These are phyloP conservation scores for Jacaranda mimosifolia DNA, from an alignment of 257 asterid species.

Conservation along the genomic window DNA sequence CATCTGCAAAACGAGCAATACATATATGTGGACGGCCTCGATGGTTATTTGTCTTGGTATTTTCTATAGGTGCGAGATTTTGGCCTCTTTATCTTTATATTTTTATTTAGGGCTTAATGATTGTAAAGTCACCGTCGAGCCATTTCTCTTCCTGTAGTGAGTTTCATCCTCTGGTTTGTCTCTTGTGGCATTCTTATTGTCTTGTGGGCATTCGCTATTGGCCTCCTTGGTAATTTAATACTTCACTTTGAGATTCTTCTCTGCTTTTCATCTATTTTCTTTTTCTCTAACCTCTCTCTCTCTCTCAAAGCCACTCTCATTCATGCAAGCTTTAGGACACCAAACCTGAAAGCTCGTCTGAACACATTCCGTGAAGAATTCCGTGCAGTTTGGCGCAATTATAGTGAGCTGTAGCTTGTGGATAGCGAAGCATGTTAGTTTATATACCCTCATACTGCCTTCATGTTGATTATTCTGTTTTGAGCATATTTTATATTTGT, in stretches of 20 bases:
- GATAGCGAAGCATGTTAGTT: slow-evolving; percentile 40
- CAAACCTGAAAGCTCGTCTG: slow-evolving; percentile 93
- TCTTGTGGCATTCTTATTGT: slow-evolving; percentile 80
- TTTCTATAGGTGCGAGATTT: slow-evolving; percentile 58
- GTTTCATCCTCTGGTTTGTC: slow-evolving; percentile 82
- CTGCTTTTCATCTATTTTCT: slow-evolving; percentile 3
- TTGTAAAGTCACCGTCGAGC: slow-evolving; percentile 14
- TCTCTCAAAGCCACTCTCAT: slow-evolving; percentile 70
- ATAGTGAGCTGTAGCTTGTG: slow-evolving; percentile 80
- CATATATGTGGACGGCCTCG: slow-evolving; percentile 95
- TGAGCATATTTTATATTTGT: background rate
- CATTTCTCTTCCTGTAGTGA: slow-evolving; percentile 56
- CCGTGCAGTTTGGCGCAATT: slow-evolving; percentile 97
- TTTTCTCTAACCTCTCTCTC: slow-evolving; percentile 27
- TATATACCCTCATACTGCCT: slow-evolving; percentile 35
- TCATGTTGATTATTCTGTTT: slow-evolving; percentile 11
- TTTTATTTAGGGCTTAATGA: slow-evolving; percentile 8
- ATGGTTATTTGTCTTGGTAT: slow-evolving; percentile 79
- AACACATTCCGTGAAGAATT: slow-evolving; percentile 98
- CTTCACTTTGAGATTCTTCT: slow-evolving; percentile 27
- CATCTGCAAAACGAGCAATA: slow-evolving; percentile 84
- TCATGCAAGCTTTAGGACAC: slow-evolving; percentile 97
- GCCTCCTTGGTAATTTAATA: slow-evolving; percentile 75
- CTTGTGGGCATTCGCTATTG: slow-evolving; percentile 69
- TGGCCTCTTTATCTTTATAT: slow-evolving; percentile 6